Evolutionary conservation across 441 rosid species (phyloP), one percentile per base, ranked within the genome.

Genomic region (Geranium incanum): DNA sequence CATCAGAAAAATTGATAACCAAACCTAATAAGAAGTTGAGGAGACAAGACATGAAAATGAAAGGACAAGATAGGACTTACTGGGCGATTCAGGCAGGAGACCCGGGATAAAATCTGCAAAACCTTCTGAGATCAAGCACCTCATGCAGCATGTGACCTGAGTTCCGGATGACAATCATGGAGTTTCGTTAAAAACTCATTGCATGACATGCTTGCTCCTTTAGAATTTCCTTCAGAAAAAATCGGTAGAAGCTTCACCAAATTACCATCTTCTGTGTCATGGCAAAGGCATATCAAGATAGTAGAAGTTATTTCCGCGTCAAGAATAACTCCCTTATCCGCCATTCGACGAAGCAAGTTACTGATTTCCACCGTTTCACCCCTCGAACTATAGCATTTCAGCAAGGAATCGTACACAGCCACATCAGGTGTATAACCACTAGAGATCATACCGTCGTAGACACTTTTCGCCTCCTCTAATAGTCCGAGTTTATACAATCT

Each of bases 401-500:
- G 74, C 67, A 89, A 83, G 66, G 90, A 85, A 76, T 89, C 90
- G 78, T 76, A 84, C 28, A 82, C 78, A 71, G 71, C 66, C 43
- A 76, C 73, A 71, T 77, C 79, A 21, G 96, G 89, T 76, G 62
- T 76, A 73, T 79, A 70, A 55, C 96, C 96, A 12, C 78, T 77
- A 36, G 84, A 81, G 68, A 86, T 72, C 93, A 90, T 85, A 76
- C 75, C 80, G 60, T 90, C 85, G 69, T 82, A 82, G 66, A 68
- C 69, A 60, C 76, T 57, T 71, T 77, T 85, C 15, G 93, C 91
- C 78, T 88, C 84, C 45, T 82, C 86, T 72, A 85, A 16, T 70
- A 66, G 75, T 70, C 91, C 93, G 63, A 77, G 82, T 81, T 86
- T 88, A 36, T 84, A 72, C 60, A 88, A 75, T 81, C 92, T 71